Evolutionary conservation across 257 asterid species (phyloP).

Genomic region (Forsythia viridissima): DNA sequence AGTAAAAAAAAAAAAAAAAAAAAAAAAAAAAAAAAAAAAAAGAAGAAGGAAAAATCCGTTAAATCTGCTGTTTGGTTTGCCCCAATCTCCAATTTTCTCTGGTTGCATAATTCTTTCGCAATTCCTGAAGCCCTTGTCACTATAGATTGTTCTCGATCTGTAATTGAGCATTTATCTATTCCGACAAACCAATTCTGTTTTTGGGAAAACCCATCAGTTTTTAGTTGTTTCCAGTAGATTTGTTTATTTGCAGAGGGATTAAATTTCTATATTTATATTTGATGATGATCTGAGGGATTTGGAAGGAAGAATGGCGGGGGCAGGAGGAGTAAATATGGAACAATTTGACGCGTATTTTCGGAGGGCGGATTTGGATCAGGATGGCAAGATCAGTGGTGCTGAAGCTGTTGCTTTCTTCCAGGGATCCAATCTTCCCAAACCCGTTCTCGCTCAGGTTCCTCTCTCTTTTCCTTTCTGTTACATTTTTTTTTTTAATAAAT

Average conservation of each 20-base stretch:
- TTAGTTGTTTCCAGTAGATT: background rate
- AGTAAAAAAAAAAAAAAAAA: too few species aligned
- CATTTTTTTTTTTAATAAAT: background rate
- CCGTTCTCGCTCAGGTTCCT: constrained; percentile 78
- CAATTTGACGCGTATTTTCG: constrained; percentile 83
- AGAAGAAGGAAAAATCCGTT: background rate
- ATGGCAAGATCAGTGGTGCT: constrained; percentile 86
- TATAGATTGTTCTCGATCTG: background rate
- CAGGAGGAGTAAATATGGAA: constrained; percentile 52
- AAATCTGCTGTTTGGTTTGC: background rate
- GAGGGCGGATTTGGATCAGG: constrained; percentile 93
- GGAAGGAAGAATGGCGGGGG: constrained; percentile 42
- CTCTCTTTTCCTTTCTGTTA: background rate
- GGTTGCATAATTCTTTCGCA: background rate
- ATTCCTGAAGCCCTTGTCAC: background rate
- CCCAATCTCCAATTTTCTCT: background rate
- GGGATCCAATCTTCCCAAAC: constrained; percentile 82
- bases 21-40: too few species aligned
- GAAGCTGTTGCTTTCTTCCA: constrained; percentile 85
- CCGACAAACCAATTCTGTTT: background rate
- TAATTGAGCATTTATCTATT: background rate
- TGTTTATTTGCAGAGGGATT: background rate
- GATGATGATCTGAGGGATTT: constrained; percentile 31
- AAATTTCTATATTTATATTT: background rate
- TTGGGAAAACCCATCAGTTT: background rate